These are phyloP conservation scores for Isabelozyma rhagii DNA, from an alignment of 805 yeast genomes.

Conservation along the genomic window DNA sequence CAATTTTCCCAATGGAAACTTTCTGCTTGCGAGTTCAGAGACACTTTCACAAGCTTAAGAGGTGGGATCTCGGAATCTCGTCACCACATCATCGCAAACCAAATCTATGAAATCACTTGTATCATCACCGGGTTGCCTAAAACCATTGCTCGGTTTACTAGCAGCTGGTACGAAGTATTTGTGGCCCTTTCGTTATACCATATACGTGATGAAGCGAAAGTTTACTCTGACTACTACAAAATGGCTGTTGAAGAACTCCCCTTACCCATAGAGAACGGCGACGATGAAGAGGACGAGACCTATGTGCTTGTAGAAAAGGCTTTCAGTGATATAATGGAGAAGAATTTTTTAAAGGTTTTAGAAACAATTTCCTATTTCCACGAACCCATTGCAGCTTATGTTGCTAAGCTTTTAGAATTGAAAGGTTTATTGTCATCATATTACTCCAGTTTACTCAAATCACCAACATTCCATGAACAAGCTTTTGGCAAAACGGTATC, in stretches of 20 bases:
- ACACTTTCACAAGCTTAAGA: slow-evolving; percentile 25
- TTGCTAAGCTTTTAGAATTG: slow-evolving; percentile 60
- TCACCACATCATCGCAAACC: slow-evolving; percentile 25
- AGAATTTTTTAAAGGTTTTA: slow-evolving; percentile 54
- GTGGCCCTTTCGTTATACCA: slow-evolving; percentile 56
- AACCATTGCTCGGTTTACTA: slow-evolving; percentile 49
- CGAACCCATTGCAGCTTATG: slow-evolving; percentile 59
- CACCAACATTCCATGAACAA: slow-evolving; percentile 5
- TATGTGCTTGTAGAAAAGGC: slow-evolving; percentile 35
- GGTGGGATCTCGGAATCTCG: slow-evolving; percentile 19
- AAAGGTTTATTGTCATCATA: slow-evolving; percentile 51
- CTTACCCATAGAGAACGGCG: slow-evolving; percentile 25
- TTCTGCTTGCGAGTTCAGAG: slow-evolving; percentile 48
- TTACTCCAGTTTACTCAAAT: slow-evolving; percentile 14
- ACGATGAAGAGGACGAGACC: slow-evolving; percentile 24
- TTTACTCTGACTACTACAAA: slow-evolving; percentile 32
- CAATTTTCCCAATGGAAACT: slow-evolving; percentile 51
- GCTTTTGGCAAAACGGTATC: slow-evolving; percentile 38
- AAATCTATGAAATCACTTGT: slow-evolving; percentile 40
- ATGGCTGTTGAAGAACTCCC: slow-evolving; percentile 32
- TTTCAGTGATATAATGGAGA: slow-evolving; percentile 54
- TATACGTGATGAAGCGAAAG: slow-evolving; percentile 42
- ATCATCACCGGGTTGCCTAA: slow-evolving; percentile 48
- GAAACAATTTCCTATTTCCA: slow-evolving; percentile 59
- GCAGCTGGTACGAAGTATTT: slow-evolving; percentile 68